Conservation (phyloP, 495 filamentous ascomycete genomes). For the Podospora comata region DNA sequence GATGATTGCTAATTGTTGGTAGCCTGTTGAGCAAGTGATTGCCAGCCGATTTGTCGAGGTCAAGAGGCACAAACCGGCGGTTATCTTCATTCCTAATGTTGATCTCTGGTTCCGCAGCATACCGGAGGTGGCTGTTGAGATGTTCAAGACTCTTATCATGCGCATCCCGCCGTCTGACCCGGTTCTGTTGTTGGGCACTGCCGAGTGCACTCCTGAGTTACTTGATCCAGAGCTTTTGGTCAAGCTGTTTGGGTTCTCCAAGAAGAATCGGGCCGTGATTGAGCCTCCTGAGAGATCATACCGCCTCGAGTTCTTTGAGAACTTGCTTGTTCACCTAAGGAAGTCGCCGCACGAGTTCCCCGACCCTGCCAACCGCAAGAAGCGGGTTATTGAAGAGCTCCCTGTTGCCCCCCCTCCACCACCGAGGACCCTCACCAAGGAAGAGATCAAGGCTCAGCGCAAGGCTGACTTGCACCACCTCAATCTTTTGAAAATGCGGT, state of each 20-base stretch:
- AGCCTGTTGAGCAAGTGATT: constrained; percentile 80
- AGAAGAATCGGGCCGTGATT: constrained; percentile 68
- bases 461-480: constrained; percentile 74
- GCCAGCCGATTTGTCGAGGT: constrained; percentile 89
- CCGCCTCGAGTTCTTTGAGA: constrained; percentile 72
- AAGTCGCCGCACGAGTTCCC: constrained; percentile 82
- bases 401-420: constrained; percentile 69
- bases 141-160: constrained; percentile 73
- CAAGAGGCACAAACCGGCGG: constrained; percentile 88
- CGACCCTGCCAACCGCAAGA: constrained; percentile 77
- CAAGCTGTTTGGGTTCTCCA: constrained; percentile 82
- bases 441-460: constrained; percentile 75
- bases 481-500: constrained; percentile 78
- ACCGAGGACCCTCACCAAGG: constrained; percentile 61
- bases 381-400: constrained; percentile 72
- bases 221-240: constrained; percentile 56
- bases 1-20: constrained; percentile 24
- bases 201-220: constrained; percentile 60
- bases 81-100: constrained; percentile 90
- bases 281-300: constrained; percentile 57
- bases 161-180: constrained; percentile 83
- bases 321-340: constrained; percentile 67
- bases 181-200: constrained; percentile 76
- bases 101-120: constrained; percentile 81
- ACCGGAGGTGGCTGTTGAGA: constrained; percentile 58